These are phyloP conservation scores for Pholiota molesta DNA, from an alignment of 768 basidiomycete genomes.

Conservation along the genomic window DNA sequence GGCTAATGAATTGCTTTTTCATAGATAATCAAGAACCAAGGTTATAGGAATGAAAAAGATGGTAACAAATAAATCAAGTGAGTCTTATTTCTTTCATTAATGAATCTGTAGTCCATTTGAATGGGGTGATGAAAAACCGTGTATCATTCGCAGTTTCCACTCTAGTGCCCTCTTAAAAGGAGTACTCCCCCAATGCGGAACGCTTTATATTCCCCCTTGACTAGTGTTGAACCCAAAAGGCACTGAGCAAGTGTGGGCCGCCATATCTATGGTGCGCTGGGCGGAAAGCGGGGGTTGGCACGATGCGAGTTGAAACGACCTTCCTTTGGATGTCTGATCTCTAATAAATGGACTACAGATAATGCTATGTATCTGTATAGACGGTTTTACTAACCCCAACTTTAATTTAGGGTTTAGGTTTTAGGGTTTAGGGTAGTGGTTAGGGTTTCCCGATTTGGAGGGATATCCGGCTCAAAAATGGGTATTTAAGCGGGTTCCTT, in stretches of 20 bases:
- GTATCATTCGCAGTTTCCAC: slow-evolving; percentile 90
- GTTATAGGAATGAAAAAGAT: too few species aligned
- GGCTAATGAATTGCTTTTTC: neutral
- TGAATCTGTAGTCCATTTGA: slow-evolving; percentile 6
- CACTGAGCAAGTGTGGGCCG: slow-evolving; percentile 64
- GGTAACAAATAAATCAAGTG: neutral
- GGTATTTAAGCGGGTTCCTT: too few species aligned
- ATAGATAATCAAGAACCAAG: too few species aligned
- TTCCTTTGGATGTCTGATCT: slow-evolving; percentile 88
- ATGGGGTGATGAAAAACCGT: slow-evolving; percentile 54
- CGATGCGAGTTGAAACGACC: slow-evolving; percentile 70
- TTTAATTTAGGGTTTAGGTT: too few species aligned
- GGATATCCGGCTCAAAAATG: too few species aligned
- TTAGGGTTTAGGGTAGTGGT: too few species aligned
- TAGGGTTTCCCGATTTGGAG: too few species aligned
- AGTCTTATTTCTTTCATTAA: neutral
- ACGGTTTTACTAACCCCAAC: too few species aligned
- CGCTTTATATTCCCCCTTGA: slow-evolving; percentile 69
- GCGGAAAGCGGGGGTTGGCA: slow-evolving; percentile 71
- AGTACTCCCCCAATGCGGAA: slow-evolving; percentile 77
- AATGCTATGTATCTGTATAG: too few species aligned
- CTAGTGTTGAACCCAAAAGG: slow-evolving; percentile 70
- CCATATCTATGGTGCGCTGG: slow-evolving; percentile 51
- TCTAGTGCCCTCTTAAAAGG: slow-evolving; percentile 64
- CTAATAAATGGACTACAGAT: too few species aligned